A percentile compares a stretch with the other conserved stretches of the same genome.
phyloP scores from a whole-genome alignment of 371 early-diverging fungal species.

The Mortierella sp. region DNA sequence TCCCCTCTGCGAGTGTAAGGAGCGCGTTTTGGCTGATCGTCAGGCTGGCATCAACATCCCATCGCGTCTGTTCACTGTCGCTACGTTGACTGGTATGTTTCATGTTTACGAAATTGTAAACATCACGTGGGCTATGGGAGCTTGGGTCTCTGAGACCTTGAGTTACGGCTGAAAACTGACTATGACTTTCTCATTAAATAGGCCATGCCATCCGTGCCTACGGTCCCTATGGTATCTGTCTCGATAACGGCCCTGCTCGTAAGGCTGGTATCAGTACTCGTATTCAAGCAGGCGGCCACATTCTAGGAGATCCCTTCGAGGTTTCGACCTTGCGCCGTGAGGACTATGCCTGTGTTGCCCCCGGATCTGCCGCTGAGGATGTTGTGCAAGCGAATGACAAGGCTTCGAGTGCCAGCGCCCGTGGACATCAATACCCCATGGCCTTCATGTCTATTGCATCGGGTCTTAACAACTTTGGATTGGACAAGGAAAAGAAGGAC shows the following conservation, averaged over 20 bases:
- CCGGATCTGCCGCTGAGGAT: slow-evolving; percentile 77
- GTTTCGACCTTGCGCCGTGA: slow-evolving; percentile 87
- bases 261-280: slow-evolving; percentile 71
- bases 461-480: slow-evolving; percentile 82
- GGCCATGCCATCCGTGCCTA: slow-evolving; percentile 88
- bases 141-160: not conserved
- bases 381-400: slow-evolving; percentile 84
- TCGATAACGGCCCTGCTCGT: slow-evolving; percentile 89
- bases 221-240: slow-evolving; percentile 80
- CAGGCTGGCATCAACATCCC: slow-evolving; percentile 61
- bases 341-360: slow-evolving; percentile 76
- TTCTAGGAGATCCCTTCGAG: slow-evolving; percentile 87
- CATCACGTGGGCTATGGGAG: not conserved
- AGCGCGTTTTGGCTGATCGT: slow-evolving; percentile 73
- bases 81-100: slow-evolving; percentile 78
- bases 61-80: slow-evolving; percentile 82
- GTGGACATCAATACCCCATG: slow-evolving; percentile 92
- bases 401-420: slow-evolving; percentile 79
- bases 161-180: not conserved
- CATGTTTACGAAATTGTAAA: not conserved
- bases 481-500: slow-evolving; percentile 64
- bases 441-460: slow-evolving; percentile 88
- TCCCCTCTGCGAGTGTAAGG: slow-evolving; percentile 83
- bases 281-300: slow-evolving; percentile 77
- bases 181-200: not conserved